phyloP scores from a whole-genome alignment of 1,139 yeast genomes.

The Kodamaea sp. region DNA sequence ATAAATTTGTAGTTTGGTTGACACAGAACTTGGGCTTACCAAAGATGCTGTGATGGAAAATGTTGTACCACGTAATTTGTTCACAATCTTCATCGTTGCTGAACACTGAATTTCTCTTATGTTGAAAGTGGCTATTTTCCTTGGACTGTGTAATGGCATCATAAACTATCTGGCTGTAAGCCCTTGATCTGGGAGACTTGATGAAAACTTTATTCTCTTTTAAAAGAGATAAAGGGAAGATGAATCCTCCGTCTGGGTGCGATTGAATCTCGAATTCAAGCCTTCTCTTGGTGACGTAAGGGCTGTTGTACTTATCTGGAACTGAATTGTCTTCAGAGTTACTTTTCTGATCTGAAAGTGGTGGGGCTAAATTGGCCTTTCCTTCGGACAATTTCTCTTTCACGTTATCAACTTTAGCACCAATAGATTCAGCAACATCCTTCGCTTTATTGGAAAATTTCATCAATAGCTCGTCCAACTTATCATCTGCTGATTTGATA shows the following conservation, averaged over 20 bases:
- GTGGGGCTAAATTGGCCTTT: neutral
- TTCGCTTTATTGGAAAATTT: slow-evolving; percentile 1
- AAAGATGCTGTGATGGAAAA: slow-evolving; percentile 49
- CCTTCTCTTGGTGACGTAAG: slow-evolving; percentile 2
- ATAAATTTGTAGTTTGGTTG: neutral
- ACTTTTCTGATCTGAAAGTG: neutral
- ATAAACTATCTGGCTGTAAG: slow-evolving; percentile 25
- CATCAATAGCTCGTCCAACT: slow-evolving; percentile 18
- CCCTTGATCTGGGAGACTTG: slow-evolving; percentile 24
- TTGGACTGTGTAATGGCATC: neutral
- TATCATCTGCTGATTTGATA: slow-evolving; percentile 22
- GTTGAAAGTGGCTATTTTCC: neutral
- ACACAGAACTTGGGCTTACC: slow-evolving; percentile 47
- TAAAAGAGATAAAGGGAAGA: slow-evolving; percentile 25
- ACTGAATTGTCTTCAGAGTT: neutral
- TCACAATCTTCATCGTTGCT: slow-evolving; percentile 31
- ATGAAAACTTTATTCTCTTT: slow-evolving; percentile 16
- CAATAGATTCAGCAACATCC: slow-evolving; percentile 12
- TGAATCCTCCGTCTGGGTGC: slow-evolving; percentile 3
- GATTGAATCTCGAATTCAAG: neutral
- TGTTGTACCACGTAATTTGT: slow-evolving; percentile 51
- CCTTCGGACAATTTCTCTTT: neutral
- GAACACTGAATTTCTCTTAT: slow-evolving; percentile 14
- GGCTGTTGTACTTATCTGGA: slow-evolving; percentile 1
- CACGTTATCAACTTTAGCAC: slow-evolving; percentile 8